phyloP scores from a whole-genome alignment of 2,329 filamentous ascomycete genomes.

The Fonsecaea erecta region DNA sequence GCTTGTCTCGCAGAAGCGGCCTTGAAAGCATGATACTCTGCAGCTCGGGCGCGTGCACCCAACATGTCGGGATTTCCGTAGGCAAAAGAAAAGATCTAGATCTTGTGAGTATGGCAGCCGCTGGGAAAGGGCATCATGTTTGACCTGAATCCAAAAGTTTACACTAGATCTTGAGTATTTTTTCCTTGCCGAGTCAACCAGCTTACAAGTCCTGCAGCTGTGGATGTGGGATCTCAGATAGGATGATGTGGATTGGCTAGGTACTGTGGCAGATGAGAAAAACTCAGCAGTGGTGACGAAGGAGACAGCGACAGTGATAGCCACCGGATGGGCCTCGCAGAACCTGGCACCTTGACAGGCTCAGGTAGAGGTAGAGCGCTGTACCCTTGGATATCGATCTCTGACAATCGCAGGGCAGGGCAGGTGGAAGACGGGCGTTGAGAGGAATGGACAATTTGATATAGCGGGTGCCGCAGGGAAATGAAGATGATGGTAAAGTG shows the following conservation, averaged over 20 bases:
- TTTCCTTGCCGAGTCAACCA: neutral
- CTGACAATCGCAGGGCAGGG: neutral
- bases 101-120: neutral
- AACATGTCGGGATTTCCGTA: conserved; percentile 27
- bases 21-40: conserved; percentile 37
- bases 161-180: conserved; percentile 1
- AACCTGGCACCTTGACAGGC: neutral
- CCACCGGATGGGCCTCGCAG: neutral
- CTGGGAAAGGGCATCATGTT: neutral
- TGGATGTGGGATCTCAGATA: neutral
- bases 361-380: neutral
- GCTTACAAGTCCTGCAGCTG: neutral
- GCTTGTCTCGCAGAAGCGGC: conserved; percentile 37
- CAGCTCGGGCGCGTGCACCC: conserved; percentile 37
- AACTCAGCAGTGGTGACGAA: neutral
- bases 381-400: neutral
- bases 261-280: neutral
- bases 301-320: neutral
- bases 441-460: neutral
- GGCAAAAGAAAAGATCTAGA: conserved; percentile 3
- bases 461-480: neutral
- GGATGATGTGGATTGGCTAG: conserved; percentile 2
- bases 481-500: neutral
- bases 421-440: neutral
- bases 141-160: conserved; percentile 15